Percentiles rank a stretch among this genome's conserved stretches.
phyloP scores from a whole-genome alignment of 331 rosid genomes.

The Telfairia occidentalis region DNA sequence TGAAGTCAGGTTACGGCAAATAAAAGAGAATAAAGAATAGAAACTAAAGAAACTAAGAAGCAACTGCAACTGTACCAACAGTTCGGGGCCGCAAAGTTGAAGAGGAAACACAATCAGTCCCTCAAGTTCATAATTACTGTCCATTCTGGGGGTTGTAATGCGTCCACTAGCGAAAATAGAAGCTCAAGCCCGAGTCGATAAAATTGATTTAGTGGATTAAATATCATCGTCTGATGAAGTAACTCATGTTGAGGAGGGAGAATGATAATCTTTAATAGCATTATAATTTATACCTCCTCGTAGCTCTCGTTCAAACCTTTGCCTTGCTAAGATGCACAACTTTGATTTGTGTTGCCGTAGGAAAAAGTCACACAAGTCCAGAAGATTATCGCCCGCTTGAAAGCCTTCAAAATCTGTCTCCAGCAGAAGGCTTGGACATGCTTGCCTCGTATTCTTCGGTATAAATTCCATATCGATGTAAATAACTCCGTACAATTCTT shows the following conservation, averaged over 20 bases:
- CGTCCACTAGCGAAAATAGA: background rate
- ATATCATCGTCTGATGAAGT: background rate
- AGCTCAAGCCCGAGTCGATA: background rate
- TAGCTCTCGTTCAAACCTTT: background rate
- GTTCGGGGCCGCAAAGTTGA: background rate
- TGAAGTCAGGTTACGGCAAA: background rate
- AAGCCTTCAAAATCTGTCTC: background rate
- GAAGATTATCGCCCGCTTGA: background rate
- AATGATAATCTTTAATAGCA: background rate
- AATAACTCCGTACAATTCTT: background rate
- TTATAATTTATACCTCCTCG: background rate
- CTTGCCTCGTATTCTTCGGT: background rate
- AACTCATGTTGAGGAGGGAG: background rate
- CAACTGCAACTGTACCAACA: background rate
- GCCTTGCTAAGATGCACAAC: background rate
- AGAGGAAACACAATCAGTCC: background rate
- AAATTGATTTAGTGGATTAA: background rate
- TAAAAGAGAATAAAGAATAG: background rate
- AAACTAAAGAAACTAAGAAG: background rate
- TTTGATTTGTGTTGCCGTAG: background rate
- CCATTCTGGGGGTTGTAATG: background rate
- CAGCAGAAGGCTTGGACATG: background rate
- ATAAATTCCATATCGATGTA: background rate
- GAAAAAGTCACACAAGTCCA: background rate
- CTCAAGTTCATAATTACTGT: background rate